Conservation (phyloP, 805 yeast genomes). For the Metschnikowia reukaufii region DNA sequence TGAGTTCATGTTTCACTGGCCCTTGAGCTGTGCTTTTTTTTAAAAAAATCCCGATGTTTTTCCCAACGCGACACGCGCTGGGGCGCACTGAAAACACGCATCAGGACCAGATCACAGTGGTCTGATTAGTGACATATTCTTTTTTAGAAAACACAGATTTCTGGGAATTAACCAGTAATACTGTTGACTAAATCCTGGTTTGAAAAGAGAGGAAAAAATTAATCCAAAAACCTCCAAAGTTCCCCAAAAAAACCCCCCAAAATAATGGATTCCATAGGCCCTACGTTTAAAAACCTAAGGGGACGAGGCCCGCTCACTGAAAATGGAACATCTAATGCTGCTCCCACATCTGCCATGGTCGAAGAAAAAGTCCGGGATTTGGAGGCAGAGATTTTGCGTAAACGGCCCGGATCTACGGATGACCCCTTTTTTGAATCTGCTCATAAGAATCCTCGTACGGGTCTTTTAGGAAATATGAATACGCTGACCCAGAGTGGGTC, state of each 20-base stretch:
- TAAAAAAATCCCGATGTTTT: not conserved
- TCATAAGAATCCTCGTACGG: slow-evolving; percentile 14
- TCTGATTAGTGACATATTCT: not conserved
- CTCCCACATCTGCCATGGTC: slow-evolving; percentile 9
- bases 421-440: slow-evolving; percentile 32
- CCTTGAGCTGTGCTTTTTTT: no score
- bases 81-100: slow-evolving; percentile 8
- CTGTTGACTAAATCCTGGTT: no score
- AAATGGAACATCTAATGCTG: slow-evolving; percentile 11
- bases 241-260: slow-evolving; percentile 1
- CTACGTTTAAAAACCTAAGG: slow-evolving; percentile 25
- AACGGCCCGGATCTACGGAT: slow-evolving; percentile 21
- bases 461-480: not conserved
- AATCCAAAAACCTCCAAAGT: not conserved
- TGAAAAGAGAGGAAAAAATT: not conserved
- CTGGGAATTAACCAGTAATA: no score
- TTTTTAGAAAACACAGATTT: not conserved
- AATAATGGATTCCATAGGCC: slow-evolving; percentile 20
- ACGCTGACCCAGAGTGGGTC: not conserved
- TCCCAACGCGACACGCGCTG: slow-evolving; percentile 9
- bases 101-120: slow-evolving; percentile 5
- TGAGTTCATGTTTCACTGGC: no score
- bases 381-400: slow-evolving; percentile 13
- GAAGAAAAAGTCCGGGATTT: slow-evolving; percentile 7
- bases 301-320: slow-evolving; percentile 27